Evolutionary conservation across 495 filamentous ascomycete genomes (phyloP), one percentile per base, ranked within the genome.

Genomic region (Aspergillus carlsbadensis): DNA sequence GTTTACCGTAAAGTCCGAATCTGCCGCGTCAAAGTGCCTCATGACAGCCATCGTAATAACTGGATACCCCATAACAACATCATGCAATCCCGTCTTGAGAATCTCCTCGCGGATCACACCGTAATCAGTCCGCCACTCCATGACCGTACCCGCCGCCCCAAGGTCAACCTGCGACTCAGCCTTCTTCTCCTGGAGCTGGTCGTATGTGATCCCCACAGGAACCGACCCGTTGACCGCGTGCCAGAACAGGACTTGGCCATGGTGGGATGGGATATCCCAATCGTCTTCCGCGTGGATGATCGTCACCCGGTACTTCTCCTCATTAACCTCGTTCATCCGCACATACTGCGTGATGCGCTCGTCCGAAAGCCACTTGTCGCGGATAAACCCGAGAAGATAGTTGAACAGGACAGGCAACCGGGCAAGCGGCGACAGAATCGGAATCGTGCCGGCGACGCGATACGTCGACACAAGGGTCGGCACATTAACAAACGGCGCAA

Each of bases 41-140:
- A 72, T 74, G 8, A 76, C 73, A 7, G 77, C 78, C 66, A 80
- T 64, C 15, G 70, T 74, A 17, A 80, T 60, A 8, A 80, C 61
- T 3, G 79, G 74, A 58, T 81, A 73, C 5, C 75, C 73, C 77
- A 81, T 80, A 31, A 81, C 63, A 11, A 75, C 70, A 69, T 80
- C 79, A 53, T 83, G 79, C 33, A 81, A 57, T 5, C 78, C 78
- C 15, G 67, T 71, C 63, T 80, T 80, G 21, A 81, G 56, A 7
- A 81, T 78, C 51, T 81, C 72, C 54, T 80, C 76, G 39, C 75
- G 70, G 21, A 81, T 67, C 0, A 75, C 54, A 5, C 80, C 80
- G 40, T 72, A 62, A 10, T 68, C 52, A 0, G 72, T 76, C 26
- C 48, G 64, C 75, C 74, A 80, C 55, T 81, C 74, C 56, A 77